phyloP scores from a whole-genome alignment of 2,329 filamentous ascomycete species.

The Phialophora macrospora region DNA sequence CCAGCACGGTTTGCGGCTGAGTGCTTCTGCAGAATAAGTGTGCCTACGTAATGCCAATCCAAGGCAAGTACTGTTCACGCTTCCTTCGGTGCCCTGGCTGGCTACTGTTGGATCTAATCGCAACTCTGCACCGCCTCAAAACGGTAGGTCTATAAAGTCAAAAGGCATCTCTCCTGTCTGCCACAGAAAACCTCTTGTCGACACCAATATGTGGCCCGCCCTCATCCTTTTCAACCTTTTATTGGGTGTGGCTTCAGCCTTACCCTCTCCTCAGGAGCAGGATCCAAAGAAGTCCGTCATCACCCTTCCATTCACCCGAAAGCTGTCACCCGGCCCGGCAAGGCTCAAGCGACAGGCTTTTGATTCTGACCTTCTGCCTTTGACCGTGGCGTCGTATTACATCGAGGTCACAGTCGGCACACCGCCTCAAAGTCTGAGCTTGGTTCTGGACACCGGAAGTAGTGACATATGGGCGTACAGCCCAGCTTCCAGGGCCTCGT shows the following conservation, averaged over 20 bases:
- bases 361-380: neutral
- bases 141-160: neutral
- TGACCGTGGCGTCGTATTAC: constrained; percentile 53
- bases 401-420: constrained; percentile 52
- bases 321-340: neutral
- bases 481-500: constrained; percentile 1
- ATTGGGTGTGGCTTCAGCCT: constrained; percentile 1
- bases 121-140: neutral
- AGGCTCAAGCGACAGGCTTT: constrained; percentile 3
- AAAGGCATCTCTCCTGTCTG: neutral
- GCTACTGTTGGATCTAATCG: neutral
- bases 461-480: constrained; percentile 25
- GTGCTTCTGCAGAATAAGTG: neutral
- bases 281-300: neutral
- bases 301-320: constrained; percentile 4
- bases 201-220: neutral
- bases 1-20: constrained; percentile 5
- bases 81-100: neutral
- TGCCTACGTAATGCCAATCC: neutral
- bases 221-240: neutral
- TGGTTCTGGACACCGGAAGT: constrained; percentile 33
- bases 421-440: constrained; percentile 26
- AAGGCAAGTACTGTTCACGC: neutral
- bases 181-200: neutral
- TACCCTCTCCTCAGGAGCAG: neutral